Evolutionary conservation across 768 basidiomycete species (phyloP).

Genomic region (Mycena filopes): DNA sequence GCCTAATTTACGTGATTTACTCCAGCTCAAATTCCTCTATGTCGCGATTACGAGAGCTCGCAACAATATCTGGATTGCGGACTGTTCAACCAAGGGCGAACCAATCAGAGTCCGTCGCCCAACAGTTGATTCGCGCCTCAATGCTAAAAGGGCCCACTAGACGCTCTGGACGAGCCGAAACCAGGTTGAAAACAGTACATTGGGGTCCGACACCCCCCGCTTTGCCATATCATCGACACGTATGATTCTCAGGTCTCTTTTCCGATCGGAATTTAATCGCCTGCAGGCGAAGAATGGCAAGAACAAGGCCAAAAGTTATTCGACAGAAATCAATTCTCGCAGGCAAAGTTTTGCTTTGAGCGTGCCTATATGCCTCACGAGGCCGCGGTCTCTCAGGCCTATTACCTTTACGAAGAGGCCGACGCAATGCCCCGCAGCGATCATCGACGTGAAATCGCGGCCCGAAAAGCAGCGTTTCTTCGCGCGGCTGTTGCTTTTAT

Average conservation of each 20-base stretch:
- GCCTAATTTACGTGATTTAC: background rate
- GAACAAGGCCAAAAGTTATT: slow-evolving; percentile 48
- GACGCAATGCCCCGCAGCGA: slow-evolving; percentile 41
- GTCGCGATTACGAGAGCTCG: slow-evolving; percentile 78
- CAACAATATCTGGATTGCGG: slow-evolving; percentile 77
- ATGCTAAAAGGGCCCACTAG: slow-evolving; percentile 42
- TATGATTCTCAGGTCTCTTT: too few species aligned
- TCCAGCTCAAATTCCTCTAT: slow-evolving; percentile 73
- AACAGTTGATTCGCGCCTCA: background rate
- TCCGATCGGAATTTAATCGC: too few species aligned
- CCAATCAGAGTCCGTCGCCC: slow-evolving; percentile 62
- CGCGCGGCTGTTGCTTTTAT: slow-evolving; percentile 62
- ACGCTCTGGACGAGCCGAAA: slow-evolving; percentile 59
- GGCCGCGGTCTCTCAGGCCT: slow-evolving; percentile 60
- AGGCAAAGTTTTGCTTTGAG: slow-evolving; percentile 65
- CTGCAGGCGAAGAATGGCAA: slow-evolving; percentile 47
- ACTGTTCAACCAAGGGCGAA: slow-evolving; percentile 64
- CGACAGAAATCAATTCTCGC: slow-evolving; percentile 54
- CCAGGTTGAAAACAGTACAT: slow-evolving; percentile 59
- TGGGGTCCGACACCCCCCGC: slow-evolving; percentile 60
- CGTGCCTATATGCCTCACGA: slow-evolving; percentile 57
- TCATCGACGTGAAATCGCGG: slow-evolving; percentile 36
- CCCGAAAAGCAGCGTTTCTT: slow-evolving; percentile 49
- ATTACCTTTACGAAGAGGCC: slow-evolving; percentile 63
- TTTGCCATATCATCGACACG: slow-evolving; percentile 64